Percentiles rank a stretch among this genome's conserved stretches.
phyloP scores from a whole-genome alignment of 2,329 filamentous ascomycete species.

The Orbilia quercus region DNA sequence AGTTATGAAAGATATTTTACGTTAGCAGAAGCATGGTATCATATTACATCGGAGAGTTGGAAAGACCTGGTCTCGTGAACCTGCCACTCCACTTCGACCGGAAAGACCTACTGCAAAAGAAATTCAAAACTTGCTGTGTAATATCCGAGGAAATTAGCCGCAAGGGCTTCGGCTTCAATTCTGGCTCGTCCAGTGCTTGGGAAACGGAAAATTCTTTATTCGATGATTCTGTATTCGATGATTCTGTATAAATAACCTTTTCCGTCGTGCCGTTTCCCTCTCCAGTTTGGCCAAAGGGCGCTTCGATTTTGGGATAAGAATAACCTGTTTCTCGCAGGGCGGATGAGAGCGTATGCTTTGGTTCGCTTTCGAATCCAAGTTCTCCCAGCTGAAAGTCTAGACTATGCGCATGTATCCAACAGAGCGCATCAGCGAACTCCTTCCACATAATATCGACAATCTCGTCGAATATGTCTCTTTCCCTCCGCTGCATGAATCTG shows the following conservation, averaged over 20 bases:
- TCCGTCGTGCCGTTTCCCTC: too few relatives aligned
- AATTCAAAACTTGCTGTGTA: not conserved
- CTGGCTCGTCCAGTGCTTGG: too few relatives aligned
- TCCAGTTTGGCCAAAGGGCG: too few relatives aligned
- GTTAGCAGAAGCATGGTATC: too few relatives aligned
- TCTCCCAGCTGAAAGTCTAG: not conserved
- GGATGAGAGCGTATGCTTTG: not conserved
- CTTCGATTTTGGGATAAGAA: not conserved
- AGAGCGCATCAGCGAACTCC: not conserved
- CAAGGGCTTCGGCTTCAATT: not conserved
- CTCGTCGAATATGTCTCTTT: conserved; percentile 9
- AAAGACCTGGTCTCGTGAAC: too few relatives aligned
- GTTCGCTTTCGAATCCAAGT: not conserved
- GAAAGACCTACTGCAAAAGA: conserved; percentile 5
- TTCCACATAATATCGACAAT: conserved; percentile 24
- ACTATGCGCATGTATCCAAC: not conserved
- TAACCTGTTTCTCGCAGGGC: not conserved
- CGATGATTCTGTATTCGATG: too few relatives aligned
- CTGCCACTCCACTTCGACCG: not conserved
- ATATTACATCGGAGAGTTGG: too few relatives aligned
- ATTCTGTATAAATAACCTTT: too few relatives aligned
- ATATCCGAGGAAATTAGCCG: not conserved
- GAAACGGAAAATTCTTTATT: too few relatives aligned
- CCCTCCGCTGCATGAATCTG: not conserved
- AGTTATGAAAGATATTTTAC: not conserved